These are phyloP conservation scores for Carpinus viminea DNA, from an alignment of 306 rosid genomes.

Conservation along the genomic window DNA sequence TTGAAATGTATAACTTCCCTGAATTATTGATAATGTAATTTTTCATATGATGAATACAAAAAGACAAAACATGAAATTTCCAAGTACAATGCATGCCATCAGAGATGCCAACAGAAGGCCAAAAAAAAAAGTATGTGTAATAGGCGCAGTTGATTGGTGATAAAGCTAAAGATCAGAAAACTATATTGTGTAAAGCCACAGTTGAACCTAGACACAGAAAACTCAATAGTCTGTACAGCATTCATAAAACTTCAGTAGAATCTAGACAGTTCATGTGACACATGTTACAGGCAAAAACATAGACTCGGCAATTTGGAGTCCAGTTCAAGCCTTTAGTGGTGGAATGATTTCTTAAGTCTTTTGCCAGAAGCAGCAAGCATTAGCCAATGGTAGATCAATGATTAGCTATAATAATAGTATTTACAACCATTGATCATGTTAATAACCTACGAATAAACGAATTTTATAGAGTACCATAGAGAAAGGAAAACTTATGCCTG, in stretches of 20 bases:
- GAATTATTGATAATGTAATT: neutral
- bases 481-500: conserved; percentile 8
- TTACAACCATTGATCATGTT: conserved; percentile 1
- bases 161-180: neutral
- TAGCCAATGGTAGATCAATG: neutral
- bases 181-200: too few species aligned
- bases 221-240: too few species aligned
- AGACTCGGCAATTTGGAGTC: neutral
- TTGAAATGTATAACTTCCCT: neutral
- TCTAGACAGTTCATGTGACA: neutral
- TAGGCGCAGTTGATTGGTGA: neutral
- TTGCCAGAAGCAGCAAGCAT: conserved; percentile 8
- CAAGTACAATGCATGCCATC: neutral
- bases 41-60: neutral
- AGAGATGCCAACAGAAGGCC: neutral
- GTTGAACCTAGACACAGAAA: too few species aligned
- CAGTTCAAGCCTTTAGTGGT: neutral
- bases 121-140: neutral
- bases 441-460: conserved; percentile 13
- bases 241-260: neutral
- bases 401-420: neutral
- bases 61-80: neutral
- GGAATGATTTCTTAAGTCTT: neutral
- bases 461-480: conserved; percentile 9
- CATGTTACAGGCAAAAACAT: neutral